Base-by-base conservation (phyloP, 495 filamentous ascomycete genomes). In the Penicillium antarcticum region DNA sequence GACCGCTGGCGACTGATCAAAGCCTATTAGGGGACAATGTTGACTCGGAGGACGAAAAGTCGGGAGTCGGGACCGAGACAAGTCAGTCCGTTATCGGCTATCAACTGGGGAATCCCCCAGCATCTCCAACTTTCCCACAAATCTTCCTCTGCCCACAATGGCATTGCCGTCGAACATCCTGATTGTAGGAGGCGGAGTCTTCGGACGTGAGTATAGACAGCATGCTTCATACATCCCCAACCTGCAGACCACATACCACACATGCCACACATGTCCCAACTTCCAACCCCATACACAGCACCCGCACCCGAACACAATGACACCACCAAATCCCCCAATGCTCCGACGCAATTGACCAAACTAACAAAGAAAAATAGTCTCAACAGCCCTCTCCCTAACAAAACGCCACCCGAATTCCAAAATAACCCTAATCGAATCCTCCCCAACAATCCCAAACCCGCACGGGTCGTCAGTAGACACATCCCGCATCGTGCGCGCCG, bases 181-280 rank as follows among this genome's bases (percentile, higher is more conserved):
- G 44, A 89, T 92, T 50, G 70, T 91, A 10, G 88, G 88, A 54
- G 83, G 85, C 40, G 88, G 88, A 41, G 84, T 90, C 52, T 91
- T 91, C 54, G 88, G 88, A 58, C 78, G 80, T 82, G 60, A 66
- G 74, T 70, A 4, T 19, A 14, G 10, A 16, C 3, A 21, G 26
- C 17, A n/a, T 16, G 23, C 18, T 24, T 12, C 3, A 21, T 13
- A 29, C 26, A 29, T 29, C 26, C 26, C 26, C 26, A 29, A 29
- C 26, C 5, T n/a, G n/a, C n/a, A n/a, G n/a, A n/a, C n/a, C n/a
- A n/a, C n/a, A n/a, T n/a, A n/a, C n/a, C n/a, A n/a, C n/a, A n/a
- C n/a, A n/a, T n/a, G n/a, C n/a, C n/a, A n/a, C n/a, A n/a, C n/a
- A n/a, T n/a, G n/a, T n/a, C n/a, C n/a, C n/a, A n/a, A n/a, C n/a